phyloP scores from a whole-genome alignment of 2,329 filamentous ascomycete species.

The Albophoma yamanashiensis region DNA sequence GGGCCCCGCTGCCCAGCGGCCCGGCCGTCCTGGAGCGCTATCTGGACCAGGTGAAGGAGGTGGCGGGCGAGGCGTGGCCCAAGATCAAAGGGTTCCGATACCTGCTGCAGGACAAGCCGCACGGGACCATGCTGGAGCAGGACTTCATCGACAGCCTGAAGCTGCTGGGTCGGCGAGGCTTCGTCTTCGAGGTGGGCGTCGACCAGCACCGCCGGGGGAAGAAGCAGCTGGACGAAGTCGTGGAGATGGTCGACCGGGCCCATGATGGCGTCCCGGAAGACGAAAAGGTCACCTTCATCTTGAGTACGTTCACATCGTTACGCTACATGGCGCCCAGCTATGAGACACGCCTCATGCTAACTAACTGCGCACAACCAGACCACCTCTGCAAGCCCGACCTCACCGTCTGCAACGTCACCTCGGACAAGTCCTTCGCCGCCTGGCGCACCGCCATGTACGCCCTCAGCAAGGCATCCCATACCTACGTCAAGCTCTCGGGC shows the following conservation, averaged over 20 bases:
- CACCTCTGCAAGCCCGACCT: constrained; percentile 86
- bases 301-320: constrained; percentile 44
- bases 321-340: not conserved
- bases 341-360: constrained; percentile 1
- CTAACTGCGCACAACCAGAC: constrained; percentile 37
- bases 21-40: constrained; percentile 51
- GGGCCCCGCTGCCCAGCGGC: constrained; percentile 71
- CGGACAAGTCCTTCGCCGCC: constrained; percentile 47
- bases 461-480: constrained; percentile 51
- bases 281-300: constrained; percentile 53
- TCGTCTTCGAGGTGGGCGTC: constrained; percentile 74
- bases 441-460: constrained; percentile 62
- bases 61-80: constrained; percentile 53
- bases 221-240: constrained; percentile 60
- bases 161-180: constrained; percentile 51
- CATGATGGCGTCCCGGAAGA: constrained; percentile 49
- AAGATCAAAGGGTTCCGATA: constrained; percentile 74
- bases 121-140: constrained; percentile 51
- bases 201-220: constrained; percentile 70
- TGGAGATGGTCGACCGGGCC: constrained; percentile 58
- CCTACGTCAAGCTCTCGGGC: constrained; percentile 91
- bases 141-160: constrained; percentile 56
- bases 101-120: constrained; percentile 66
- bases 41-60: constrained; percentile 46
- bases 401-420: constrained; percentile 44